phyloP scores from a whole-genome alignment of 768 basidiomycete species.

The Russula sp. region DNA sequence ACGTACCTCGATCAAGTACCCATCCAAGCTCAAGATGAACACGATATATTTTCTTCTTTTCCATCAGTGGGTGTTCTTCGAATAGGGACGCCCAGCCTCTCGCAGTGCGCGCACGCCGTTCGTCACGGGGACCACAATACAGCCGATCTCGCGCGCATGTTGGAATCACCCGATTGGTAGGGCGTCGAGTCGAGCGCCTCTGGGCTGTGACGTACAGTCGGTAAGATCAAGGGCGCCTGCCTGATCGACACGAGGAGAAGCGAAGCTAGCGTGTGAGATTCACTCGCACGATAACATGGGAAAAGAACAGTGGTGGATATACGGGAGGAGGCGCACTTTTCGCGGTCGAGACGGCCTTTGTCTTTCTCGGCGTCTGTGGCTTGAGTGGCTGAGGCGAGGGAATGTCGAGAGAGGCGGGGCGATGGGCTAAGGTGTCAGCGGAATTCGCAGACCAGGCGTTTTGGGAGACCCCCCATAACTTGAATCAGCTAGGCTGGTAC shows the following conservation, averaged over 20 bases:
- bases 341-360: slow-evolving; percentile 45
- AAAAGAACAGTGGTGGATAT: no score
- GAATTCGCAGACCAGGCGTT: no score
- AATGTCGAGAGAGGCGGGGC: no score
- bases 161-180: slow-evolving; percentile 80
- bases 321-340: slow-evolving; percentile 42
- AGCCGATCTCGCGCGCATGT: slow-evolving; percentile 78
- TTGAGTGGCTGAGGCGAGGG: no score
- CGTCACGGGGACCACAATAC: slow-evolving; percentile 81
- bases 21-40: slow-evolving; percentile 80
- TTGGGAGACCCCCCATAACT: no score
- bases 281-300: neutral
- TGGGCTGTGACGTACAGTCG: slow-evolving; percentile 83
- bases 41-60: slow-evolving; percentile 76
- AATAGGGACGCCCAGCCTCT: slow-evolving; percentile 69
- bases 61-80: slow-evolving; percentile 84
- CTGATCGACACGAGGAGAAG: neutral
- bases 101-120: slow-evolving; percentile 82
- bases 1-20: slow-evolving; percentile 27
- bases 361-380: slow-evolving; percentile 48
- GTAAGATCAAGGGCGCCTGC: slow-evolving; percentile 76
- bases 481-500: no score
- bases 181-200: slow-evolving; percentile 79
- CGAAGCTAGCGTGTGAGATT: neutral
- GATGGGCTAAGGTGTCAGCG: no score